Conservation (phyloP, 345 rosid species). For the Boechera divaricarpa region DNA sequence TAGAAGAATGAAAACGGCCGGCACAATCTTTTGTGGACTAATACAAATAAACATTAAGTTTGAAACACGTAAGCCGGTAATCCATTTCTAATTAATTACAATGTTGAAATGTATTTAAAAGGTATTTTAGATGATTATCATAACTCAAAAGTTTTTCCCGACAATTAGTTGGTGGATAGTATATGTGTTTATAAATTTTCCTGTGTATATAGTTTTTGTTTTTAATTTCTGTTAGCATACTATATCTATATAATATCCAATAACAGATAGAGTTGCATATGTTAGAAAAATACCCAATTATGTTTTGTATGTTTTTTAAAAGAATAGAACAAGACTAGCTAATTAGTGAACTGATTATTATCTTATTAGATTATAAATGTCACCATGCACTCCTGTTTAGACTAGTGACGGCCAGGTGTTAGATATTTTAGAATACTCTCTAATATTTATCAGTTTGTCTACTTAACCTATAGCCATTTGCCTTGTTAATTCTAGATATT, state of each 20-base stretch:
- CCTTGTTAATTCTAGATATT: background rate
- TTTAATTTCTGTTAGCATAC: background rate
- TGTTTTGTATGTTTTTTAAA: background rate
- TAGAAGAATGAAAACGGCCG: conserved; percentile 15
- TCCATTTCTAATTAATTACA: background rate
- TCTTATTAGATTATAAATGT: background rate
- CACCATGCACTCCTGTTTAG: background rate
- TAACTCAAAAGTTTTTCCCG: background rate
- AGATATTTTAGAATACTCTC: background rate
- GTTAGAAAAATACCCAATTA: background rate
- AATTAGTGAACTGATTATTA: background rate
- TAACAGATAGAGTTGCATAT: background rate
- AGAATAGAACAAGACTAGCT: background rate
- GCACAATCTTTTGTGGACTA: conserved; percentile 21
- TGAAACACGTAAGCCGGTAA: background rate
- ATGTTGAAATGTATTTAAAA: background rate
- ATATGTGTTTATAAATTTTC: background rate
- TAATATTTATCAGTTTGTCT: background rate
- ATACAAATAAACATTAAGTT: background rate
- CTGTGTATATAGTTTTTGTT: background rate
- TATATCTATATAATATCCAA: background rate
- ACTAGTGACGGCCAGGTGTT: background rate
- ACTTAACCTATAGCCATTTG: background rate
- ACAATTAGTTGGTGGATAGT: background rate
- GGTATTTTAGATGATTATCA: background rate